A percentile compares a stretch with the other conserved stretches of the same genome.
Evolutionary conservation across 1,139 yeast species (phyloP).

Genomic region (Tardiomyces blankii): DNA sequence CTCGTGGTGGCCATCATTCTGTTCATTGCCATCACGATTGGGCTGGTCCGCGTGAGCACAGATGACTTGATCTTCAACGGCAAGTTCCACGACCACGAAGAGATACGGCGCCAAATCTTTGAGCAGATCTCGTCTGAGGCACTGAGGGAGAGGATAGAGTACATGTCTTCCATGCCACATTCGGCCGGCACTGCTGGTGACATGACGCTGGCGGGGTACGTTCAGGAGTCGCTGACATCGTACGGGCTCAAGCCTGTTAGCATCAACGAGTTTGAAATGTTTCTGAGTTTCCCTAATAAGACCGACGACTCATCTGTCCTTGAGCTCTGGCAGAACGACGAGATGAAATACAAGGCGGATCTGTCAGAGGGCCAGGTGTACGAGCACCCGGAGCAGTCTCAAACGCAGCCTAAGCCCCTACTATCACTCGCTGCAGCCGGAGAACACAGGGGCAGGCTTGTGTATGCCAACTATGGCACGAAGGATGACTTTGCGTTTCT

Average conservation of each 20-base stretch:
- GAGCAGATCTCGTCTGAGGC: conserved; percentile 43
- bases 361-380: conserved; percentile 16
- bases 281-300: conserved; percentile 45
- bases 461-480: conserved; percentile 60
- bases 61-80: conserved; percentile 31
- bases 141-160: conserved; percentile 61
- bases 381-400: conserved; percentile 14
- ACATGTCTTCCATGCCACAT: conserved; percentile 76
- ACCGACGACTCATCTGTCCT: conserved; percentile 14
- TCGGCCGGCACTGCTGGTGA: conserved; percentile 85
- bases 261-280: conserved; percentile 7
- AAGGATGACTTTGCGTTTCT: conserved; percentile 42
- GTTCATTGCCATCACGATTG: conserved; percentile 46
- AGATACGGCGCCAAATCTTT: conserved; percentile 38
- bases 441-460: conserved; percentile 39
- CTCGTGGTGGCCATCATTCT: conserved; percentile 47
- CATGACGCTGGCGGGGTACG: conserved; percentile 52
- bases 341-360: background rate
- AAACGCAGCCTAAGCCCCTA: conserved; percentile 27
- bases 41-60: conserved; percentile 29
- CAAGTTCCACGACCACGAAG: conserved; percentile 50
- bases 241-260: conserved; percentile 31
- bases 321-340: conserved; percentile 7
- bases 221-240: conserved; percentile 44
- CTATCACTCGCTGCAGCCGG: conserved; percentile 58